Evolutionary conservation across 2,329 filamentous ascomycete species (phyloP), one percentile per base, ranked within the genome.

Genomic region (Ophiostoma himal-ulmi): DNA sequence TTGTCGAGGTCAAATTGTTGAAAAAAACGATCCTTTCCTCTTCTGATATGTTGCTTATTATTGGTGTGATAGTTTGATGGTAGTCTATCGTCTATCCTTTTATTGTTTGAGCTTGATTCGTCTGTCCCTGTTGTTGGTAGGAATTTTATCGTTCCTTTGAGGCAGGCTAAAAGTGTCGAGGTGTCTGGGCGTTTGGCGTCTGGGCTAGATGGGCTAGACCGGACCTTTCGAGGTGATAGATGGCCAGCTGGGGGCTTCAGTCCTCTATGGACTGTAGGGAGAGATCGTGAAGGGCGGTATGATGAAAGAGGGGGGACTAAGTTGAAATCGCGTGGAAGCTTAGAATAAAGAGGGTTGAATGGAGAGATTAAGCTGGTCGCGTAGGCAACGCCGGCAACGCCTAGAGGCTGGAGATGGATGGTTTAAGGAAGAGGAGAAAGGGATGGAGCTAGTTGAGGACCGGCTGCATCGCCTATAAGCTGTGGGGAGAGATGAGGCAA

Each of bases 161-260:
- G 67, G 60, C 20, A 37, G 62, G 37, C 26, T 52, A 68, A 71
- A 22, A 66, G n/a, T 34, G 14, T 20, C 14, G 17, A 30, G 39
- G 17, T 30, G 44, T 65, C 52, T 71, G 68, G 70, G 65, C 54
- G 52, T 64, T 60, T 67, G 67, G 52, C 17, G 68, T 64, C 54
- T 30, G 44, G 44, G 44, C 44, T 48, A 48, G 44, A 68, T 37
- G 57, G 70, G 70, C 70, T 71, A 71, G 70, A 71, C 66, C 66
- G 57, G 68, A 68, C 70, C 34, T 60, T 39, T 39, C 1, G 14
- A 22, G n/a, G 62, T 22, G 34, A 22, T 14, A n/a, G 4, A 36
- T 36, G 34, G 20, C 22, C n/a, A 11, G 20, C 20, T 65, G 34
- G 62, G 8, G 20, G 62, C 36, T 39, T 37, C 17, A 37, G 8